phyloP scores from a whole-genome alignment of 129 eudicot genomes.

The Lactuca saligna region DNA sequence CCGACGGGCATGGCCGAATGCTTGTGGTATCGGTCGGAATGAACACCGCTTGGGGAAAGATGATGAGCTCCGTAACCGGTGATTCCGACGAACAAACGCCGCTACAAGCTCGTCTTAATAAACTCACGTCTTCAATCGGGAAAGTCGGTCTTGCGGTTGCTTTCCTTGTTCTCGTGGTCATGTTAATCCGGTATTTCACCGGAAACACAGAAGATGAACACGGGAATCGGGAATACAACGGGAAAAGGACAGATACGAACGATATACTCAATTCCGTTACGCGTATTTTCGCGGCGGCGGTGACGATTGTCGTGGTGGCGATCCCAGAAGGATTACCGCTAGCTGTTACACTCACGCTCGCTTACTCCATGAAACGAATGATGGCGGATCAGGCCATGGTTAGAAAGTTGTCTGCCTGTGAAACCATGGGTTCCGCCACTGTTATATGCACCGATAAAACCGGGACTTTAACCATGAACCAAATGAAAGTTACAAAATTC shows the following conservation, averaged over 20 bases:
- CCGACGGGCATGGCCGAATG: constrained; percentile 72
- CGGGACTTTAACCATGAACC: constrained; percentile 73
- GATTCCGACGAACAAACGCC: constrained; percentile 69
- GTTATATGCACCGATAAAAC: constrained; percentile 80
- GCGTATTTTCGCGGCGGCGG: constrained; percentile 61
- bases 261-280: constrained; percentile 55
- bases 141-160: constrained; percentile 76
- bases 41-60: constrained; percentile 78
- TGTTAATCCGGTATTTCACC: constrained; percentile 67
- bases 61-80: constrained; percentile 77
- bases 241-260: constrained; percentile 28
- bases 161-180: constrained; percentile 53
- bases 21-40: constrained; percentile 68
- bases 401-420: constrained; percentile 77
- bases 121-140: constrained; percentile 68
- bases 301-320: constrained; percentile 80
- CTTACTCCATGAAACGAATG: constrained; percentile 87
- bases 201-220: constrained; percentile 53
- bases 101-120: constrained; percentile 61
- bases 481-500: constrained; percentile 74
- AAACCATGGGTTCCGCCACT: constrained; percentile 91
- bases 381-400: constrained; percentile 89
- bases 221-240: constrained; percentile 46
- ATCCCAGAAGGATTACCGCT: constrained; percentile 81
- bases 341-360: constrained; percentile 85